Conservation (phyloP, 805 yeast species). For the Candida suzukii region DNA sequence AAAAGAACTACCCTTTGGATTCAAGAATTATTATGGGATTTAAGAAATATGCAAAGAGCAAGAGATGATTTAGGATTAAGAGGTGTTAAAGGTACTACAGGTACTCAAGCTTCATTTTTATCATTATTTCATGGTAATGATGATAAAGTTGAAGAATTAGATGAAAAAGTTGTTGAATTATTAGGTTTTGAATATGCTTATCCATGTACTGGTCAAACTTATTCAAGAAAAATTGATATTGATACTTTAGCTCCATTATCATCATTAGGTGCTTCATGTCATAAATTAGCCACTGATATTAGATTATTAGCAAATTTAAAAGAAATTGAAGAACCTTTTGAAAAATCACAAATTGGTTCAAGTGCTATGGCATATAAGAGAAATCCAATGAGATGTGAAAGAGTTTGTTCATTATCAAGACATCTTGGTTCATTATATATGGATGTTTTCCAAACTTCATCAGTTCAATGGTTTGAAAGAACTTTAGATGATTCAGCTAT, state of each 20-base stretch:
- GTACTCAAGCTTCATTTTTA: conserved; percentile 96
- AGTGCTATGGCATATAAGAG: conserved; percentile 99
- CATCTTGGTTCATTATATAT: conserved; percentile 86
- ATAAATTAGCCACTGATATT: conserved; percentile 96
- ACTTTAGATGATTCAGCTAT: conserved; percentile 97
- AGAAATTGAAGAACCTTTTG: conserved; percentile 98
- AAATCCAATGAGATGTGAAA: conserved; percentile 98
- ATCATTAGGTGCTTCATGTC: conserved; percentile 92
- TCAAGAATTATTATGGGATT: conserved; percentile 96
- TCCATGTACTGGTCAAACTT: conserved; percentile 99
- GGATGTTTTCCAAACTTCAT: conserved; percentile 94
- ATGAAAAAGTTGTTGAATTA: conserved; percentile 85
- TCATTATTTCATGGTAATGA: conserved; percentile 95
- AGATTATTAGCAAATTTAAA: conserved; percentile 93
- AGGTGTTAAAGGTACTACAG: conserved; percentile 99
- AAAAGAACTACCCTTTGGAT: conserved; percentile 97
- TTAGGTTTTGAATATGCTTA: conserved; percentile 92
- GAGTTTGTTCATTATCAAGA: conserved; percentile 97
- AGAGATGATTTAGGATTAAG: conserved; percentile 93
- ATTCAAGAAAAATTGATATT: conserved; percentile 95
- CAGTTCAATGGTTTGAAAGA: conserved; percentile 99
- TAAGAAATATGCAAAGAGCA: conserved; percentile 92
- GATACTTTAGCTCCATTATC: conserved; percentile 90
- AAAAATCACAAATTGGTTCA: conserved; percentile 96
- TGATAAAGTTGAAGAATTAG: conserved; percentile 90